Conservation (phyloP, 768 basidiomycete species). For the Suillus alpinus region DNA sequence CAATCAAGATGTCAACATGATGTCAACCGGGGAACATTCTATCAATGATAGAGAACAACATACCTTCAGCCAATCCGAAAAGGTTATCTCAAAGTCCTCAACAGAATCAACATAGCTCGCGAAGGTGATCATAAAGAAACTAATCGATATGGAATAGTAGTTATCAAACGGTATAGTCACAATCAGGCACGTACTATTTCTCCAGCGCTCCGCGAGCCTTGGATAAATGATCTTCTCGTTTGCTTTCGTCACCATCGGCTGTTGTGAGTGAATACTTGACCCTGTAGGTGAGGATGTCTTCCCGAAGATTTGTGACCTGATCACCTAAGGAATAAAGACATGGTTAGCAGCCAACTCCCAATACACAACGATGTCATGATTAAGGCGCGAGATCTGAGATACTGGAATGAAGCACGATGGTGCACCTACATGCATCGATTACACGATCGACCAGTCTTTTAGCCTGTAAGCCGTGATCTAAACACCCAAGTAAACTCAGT, state of each 20-base stretch:
- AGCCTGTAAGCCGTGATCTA: conserved; percentile 82
- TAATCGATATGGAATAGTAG: conserved; percentile 24
- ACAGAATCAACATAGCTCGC: conserved; percentile 80
- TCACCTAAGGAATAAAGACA: conserved; percentile 53
- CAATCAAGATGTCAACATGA: not conserved
- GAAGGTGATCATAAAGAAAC: conserved; percentile 94
- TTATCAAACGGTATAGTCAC: not conserved
- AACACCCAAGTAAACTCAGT: conserved; percentile 86
- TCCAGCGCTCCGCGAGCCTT: conserved; percentile 77
- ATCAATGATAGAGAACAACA: conserved; percentile 8
- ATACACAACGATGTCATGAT: not conserved
- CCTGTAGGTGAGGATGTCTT: conserved; percentile 81
- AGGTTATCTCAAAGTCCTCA: conserved; percentile 62
- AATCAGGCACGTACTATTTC: conserved; percentile 72
- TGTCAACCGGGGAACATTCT: not conserved
- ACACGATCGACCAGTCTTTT: conserved; percentile 90
- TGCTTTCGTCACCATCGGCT: conserved; percentile 60
- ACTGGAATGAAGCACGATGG: not conserved
- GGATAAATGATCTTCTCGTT: conserved; percentile 49
- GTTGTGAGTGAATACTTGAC: conserved; percentile 83
- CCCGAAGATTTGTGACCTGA: conserved; percentile 88
- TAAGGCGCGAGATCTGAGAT: not conserved
- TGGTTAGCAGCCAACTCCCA: conserved; percentile 7
- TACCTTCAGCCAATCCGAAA: conserved; percentile 87
- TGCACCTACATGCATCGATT: conserved; percentile 64